Evolutionary conservation across 1,284 basidiomycete genomes (phyloP).

Genomic region (Cryptococcus maquisensis): DNA sequence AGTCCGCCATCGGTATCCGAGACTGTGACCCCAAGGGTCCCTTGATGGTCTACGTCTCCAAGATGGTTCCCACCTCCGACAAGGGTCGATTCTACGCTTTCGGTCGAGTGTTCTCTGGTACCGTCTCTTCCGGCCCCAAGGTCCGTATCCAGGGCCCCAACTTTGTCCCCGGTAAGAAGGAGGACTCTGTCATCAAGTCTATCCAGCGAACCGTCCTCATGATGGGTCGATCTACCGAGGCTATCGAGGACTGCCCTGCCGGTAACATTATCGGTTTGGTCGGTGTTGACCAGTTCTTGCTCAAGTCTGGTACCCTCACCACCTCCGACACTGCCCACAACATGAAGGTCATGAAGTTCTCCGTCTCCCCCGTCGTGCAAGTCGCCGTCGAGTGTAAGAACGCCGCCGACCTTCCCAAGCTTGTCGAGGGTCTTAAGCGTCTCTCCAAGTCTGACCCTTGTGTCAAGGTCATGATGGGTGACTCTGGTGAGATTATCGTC

Average conservation of each 20-base stretch:
- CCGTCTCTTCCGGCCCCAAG: conserved; percentile 94
- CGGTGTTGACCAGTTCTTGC: conserved; percentile 99
- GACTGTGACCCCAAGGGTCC: conserved; percentile 97
- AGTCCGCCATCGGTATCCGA: conserved; percentile 96
- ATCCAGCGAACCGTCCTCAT: conserved; percentile 98
- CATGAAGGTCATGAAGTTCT: conserved; percentile 99
- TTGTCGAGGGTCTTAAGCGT: conserved; percentile 99
- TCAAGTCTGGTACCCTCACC: conserved; percentile 98
- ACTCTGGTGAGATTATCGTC: conserved; percentile 97
- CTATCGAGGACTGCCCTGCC: conserved; percentile 98
- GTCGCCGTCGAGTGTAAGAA: conserved; percentile 99
- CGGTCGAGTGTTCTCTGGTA: conserved; percentile 99
- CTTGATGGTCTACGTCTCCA: conserved; percentile 97
- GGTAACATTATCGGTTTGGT: conserved; percentile 99
- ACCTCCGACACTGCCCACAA: conserved; percentile 98
- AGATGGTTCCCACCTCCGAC: conserved; percentile 99
- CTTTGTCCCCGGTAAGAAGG: conserved; percentile 98
- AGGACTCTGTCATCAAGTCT: conserved; percentile 96
- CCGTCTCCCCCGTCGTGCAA: conserved; percentile 98
- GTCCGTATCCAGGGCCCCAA: conserved; percentile 99
- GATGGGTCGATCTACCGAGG: conserved; percentile 99
- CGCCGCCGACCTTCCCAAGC: conserved; percentile 96
- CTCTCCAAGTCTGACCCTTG: conserved; percentile 99
- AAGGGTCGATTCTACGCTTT: conserved; percentile 99
- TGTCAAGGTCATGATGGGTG: conserved; percentile 91